phyloP scores from a whole-genome alignment of 768 basidiomycete genomes.

The Tylopilus vinaceipallidus region DNA sequence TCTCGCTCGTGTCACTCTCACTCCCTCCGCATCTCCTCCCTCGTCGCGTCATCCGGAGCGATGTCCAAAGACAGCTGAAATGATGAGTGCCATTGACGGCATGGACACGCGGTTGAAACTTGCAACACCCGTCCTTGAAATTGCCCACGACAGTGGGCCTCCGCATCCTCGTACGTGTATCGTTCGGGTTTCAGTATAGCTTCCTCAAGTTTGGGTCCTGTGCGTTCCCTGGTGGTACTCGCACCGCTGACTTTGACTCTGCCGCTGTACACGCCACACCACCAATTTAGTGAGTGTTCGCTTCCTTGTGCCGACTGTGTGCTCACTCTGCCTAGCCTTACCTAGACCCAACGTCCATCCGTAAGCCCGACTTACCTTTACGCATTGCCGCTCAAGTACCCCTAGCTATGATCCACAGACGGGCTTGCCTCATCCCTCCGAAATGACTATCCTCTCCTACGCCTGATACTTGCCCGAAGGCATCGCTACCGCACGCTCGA shows the following conservation, averaged over 20 bases:
- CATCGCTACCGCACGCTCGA: slow-evolving; percentile 90
- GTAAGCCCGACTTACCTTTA: slow-evolving; percentile 34
- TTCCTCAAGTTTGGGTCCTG: too few species aligned
- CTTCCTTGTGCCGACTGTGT: too few species aligned
- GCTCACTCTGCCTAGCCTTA: slow-evolving; percentile 41
- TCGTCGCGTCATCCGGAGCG: too few species aligned
- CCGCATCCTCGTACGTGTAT: too few species aligned
- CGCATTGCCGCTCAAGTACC: background rate
- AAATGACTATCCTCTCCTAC: slow-evolving; percentile 60
- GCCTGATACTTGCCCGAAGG: slow-evolving; percentile 75
- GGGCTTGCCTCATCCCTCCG: slow-evolving; percentile 66
- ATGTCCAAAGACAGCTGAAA: too few species aligned
- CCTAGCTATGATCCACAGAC: slow-evolving; percentile 49
- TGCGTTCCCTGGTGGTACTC: slow-evolving; percentile 54
- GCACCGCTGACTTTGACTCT: slow-evolving; percentile 52
- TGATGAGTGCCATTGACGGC: too few species aligned
- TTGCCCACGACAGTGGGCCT: too few species aligned
- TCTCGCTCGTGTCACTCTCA: too few species aligned
- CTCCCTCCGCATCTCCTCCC: too few species aligned
- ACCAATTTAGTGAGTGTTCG: slow-evolving; percentile 49
- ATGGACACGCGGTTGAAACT: too few species aligned
- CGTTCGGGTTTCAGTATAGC: too few species aligned
- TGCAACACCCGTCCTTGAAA: too few species aligned
- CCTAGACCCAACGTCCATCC: slow-evolving; percentile 53
- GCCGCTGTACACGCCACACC: slow-evolving; percentile 46